These are phyloP conservation scores for Camillea tinctor DNA, from an alignment of 2,329 filamentous ascomycete species.

Conservation along the genomic window DNA sequence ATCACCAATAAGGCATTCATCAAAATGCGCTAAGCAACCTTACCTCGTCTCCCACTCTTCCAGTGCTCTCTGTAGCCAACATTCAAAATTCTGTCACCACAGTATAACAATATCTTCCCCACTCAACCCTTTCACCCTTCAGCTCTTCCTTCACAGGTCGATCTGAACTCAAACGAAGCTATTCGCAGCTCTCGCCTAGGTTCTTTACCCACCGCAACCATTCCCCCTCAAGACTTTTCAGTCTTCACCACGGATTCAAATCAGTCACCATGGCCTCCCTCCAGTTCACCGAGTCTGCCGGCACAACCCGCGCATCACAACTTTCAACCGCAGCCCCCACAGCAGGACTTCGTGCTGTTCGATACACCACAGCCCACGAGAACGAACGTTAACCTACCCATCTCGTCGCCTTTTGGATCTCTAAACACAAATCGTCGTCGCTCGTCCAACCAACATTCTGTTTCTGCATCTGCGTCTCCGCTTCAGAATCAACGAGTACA, in stretches of 20 bases:
- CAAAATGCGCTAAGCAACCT: conserved; percentile 59
- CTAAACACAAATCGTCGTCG: conserved; percentile 43
- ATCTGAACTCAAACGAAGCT: conserved; percentile 68
- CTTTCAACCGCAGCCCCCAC: conserved; percentile 52
- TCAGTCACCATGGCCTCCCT: conserved; percentile 77
- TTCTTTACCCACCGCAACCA: conserved; percentile 57
- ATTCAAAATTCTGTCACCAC: conserved; percentile 55
- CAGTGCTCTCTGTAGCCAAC: conserved; percentile 35
- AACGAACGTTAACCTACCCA: conserved; percentile 43
- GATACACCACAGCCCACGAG: conserved; percentile 47
- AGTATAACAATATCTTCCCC: conserved; percentile 41
- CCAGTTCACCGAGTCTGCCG: conserved; percentile 63
- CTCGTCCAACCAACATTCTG: conserved; percentile 37
- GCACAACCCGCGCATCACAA: conserved; percentile 57
- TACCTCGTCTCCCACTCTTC: conserved; percentile 36
- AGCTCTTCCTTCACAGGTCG: conserved; percentile 57
- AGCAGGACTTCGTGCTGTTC: conserved; percentile 80
- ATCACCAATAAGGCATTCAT: conserved; percentile 36
- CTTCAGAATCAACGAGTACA: conserved; percentile 59
- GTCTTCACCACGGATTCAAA: conserved; percentile 81
- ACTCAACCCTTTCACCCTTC: conserved; percentile 46
- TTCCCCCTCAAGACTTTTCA: conserved; percentile 64
- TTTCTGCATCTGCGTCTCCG: conserved; percentile 39
- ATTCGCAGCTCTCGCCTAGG: conserved; percentile 55
- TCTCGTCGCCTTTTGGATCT: conserved; percentile 43